Evolutionary conservation across 2,329 filamentous ascomycete species (phyloP), one percentile per base, ranked within the genome.

Genomic region (Aspergillus awamori): DNA sequence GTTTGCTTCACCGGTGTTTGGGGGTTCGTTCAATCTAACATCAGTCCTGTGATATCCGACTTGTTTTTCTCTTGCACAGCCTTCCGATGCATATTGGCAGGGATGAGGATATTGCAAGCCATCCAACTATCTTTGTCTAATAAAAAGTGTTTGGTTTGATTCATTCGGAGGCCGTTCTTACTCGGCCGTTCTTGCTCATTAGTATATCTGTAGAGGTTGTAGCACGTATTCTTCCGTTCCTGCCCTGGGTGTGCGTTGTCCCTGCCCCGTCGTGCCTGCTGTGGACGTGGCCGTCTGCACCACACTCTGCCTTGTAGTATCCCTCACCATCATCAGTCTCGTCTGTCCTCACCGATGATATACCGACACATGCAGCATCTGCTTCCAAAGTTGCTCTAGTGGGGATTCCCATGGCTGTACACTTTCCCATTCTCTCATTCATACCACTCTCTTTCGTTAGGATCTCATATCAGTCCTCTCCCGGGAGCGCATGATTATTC

Each of bases 11-110:
- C 13, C 24, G 65, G 64, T 65, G 65, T 68, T 64, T 51, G 63
- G 69, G 66, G 68, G 69, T 69, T 74, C 69, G 70, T 43, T 30
- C 60, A 57, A 59, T 57, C 28, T 54, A 26, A 56, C 45, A 53
- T 57, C 62, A 70, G 66, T 70, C 64, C 67, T 69, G 65, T 71
- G 74, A 75, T 76, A 76, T 76, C 74, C 71, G 69, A 71, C 69
- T 74, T 75, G 71, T 72, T 70, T 63, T 67, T 67, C 68, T 68
- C 65, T 72, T 65, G 65, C 64, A 69, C 66, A 65, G 66, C 67
- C 60, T 65, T 65, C 62, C 61, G 64, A 65, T 70, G 58, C 49
- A 69, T 36, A 36, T 67, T 63, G 68, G 60, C 65, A 72, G 68
- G 70, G 66, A 72, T 70, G 70, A 73, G 71, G 72, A 74, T 71